phyloP scores from a whole-genome alignment of 345 rosid genomes.

The Ricinus communis region DNA sequence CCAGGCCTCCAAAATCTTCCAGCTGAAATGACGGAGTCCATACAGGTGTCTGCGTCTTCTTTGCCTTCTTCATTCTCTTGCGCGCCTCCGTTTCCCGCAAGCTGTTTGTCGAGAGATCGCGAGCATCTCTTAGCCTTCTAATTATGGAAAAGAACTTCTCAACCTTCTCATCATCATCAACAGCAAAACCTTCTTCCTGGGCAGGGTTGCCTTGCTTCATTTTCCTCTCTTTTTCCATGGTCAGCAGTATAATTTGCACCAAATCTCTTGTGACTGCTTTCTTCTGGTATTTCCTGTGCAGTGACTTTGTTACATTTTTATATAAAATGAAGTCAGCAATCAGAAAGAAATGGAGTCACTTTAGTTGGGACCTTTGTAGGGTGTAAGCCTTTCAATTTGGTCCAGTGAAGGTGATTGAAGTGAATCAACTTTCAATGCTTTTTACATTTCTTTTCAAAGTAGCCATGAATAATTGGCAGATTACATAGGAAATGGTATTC shows the following conservation, averaged over 20 bases:
- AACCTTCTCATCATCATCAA: conserved; percentile 4
- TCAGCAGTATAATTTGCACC: no score
- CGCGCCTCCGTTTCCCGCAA: conserved; percentile 12
- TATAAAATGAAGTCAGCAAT: background rate
- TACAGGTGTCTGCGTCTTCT: background rate
- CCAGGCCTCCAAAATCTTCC: conserved; percentile 2
- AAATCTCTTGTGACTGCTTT: background rate
- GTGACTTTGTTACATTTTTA: background rate
- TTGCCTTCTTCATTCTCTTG: conserved; percentile 12
- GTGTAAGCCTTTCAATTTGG: conserved; percentile 8
- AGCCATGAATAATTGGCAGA: conserved; percentile 2
- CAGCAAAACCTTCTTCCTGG: background rate
- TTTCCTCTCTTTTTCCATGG: conserved; percentile 13
- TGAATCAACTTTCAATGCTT: conserved; percentile 3
- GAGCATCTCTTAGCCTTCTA: conserved; percentile 20
- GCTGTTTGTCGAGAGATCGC: conserved; percentile 11
- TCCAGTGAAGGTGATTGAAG: conserved; percentile 12
- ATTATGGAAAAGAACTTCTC: conserved; percentile 19
- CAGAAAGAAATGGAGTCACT: background rate
- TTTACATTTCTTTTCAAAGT: background rate
- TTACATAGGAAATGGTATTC: background rate
- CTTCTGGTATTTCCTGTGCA: background rate
- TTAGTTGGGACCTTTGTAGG: background rate
- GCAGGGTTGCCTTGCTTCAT: background rate
- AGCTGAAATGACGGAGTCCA: conserved; percentile 14